These are phyloP conservation scores for Hortiboletus campestris DNA, from an alignment of 768 basidiomycete species.

Conservation along the genomic window DNA sequence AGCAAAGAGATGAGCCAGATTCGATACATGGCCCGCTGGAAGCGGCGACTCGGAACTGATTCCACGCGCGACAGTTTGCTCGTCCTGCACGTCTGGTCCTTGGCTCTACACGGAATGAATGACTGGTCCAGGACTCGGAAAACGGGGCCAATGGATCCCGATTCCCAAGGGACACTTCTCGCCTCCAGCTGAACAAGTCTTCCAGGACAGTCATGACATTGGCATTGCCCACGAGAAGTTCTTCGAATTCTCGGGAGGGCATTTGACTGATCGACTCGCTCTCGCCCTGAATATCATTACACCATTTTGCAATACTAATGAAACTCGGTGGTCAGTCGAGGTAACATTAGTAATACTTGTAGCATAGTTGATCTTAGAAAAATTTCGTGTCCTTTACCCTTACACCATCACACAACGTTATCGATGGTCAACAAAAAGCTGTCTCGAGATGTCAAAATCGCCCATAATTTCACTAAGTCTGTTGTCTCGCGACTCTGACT, in stretches of 20 bases:
- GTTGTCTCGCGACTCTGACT: no score
- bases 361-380: no score
- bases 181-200: constrained; percentile 40
- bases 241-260: constrained; percentile 21
- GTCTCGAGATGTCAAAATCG: no score
- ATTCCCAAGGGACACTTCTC: constrained; percentile 21
- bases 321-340: no score
- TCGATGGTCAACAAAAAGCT: no score
- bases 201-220: constrained; percentile 29
- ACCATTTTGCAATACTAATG: no score
- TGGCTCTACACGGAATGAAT: constrained; percentile 9
- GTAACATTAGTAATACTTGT: no score
- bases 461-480: no score
- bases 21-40: constrained; percentile 30
- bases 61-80: constrained; percentile 32
- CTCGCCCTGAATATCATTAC: background rate
- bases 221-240: constrained; percentile 25
- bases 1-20: constrained; percentile 23
- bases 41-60: constrained; percentile 30
- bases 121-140: background rate
- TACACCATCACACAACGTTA: no score
- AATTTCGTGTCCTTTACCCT: no score
- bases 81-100: constrained; percentile 30
- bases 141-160: no score
- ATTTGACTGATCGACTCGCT: constrained; percentile 14